Evolutionary conservation across 371 early-diverging fungal species (phyloP).

Genomic region (Batkoa obscura): DNA sequence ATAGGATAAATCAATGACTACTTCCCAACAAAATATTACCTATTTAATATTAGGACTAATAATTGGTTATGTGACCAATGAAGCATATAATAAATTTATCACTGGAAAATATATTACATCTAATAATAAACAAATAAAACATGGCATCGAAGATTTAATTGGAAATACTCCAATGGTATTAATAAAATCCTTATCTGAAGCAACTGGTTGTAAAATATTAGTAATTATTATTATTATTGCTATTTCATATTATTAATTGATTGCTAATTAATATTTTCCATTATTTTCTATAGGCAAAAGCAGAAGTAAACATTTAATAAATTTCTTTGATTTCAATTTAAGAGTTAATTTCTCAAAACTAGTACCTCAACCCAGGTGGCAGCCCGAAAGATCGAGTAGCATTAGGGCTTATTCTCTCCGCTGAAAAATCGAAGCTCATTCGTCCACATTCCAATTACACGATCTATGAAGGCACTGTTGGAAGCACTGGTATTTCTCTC

Average conservation of each 20-base stretch:
- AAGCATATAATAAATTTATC: no score
- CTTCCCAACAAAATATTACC: no score
- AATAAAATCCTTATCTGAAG: conserved; percentile 64
- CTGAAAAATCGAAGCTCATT: conserved; percentile 44
- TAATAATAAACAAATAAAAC: background rate
- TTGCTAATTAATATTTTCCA: background rate
- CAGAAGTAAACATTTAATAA: conserved; percentile 10
- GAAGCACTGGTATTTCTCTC: conserved; percentile 68
- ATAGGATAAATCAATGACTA: no score
- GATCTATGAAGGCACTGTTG: conserved; percentile 87
- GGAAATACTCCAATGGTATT: conserved; percentile 80
- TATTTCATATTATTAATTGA: background rate
- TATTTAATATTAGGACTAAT: no score
- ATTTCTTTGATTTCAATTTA: background rate
- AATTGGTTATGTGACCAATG: no score
- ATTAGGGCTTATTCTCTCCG: conserved; percentile 57
- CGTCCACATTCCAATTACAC: conserved; percentile 43
- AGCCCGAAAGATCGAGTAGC: conserved; percentile 89
- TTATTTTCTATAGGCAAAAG: conserved; percentile 12
- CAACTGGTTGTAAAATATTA: conserved; percentile 76
- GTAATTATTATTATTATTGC: conserved; percentile 13
- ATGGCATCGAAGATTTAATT: conserved; percentile 41
- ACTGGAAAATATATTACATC: no score
- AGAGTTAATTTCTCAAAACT: background rate
- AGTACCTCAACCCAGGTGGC: conserved; percentile 89